A percentile compares a stretch with the other conserved stretches of the same genome.
Evolutionary conservation across 257 asterid genomes (phyloP).

Genomic region (Jacaranda copaia): DNA sequence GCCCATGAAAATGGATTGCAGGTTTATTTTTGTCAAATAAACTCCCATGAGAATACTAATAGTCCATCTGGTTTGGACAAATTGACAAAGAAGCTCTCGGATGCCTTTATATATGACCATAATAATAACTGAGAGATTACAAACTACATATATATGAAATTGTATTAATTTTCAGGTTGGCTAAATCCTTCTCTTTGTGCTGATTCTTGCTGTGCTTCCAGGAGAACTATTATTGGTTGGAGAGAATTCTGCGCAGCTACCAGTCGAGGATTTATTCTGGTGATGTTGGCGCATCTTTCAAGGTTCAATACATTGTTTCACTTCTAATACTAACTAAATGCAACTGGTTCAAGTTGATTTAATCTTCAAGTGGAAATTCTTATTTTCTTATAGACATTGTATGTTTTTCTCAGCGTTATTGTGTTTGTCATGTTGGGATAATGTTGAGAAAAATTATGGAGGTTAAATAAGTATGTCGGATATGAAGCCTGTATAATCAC

Average conservation of each 20-base stretch:
- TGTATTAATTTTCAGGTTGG: conserved; percentile 25
- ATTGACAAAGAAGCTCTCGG: conserved; percentile 28
- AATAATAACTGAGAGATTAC: conserved; percentile 7
- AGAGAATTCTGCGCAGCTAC: conserved; percentile 88
- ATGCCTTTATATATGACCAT: conserved; percentile 25
- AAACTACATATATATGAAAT: conserved; percentile 9
- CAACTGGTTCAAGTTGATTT: conserved; percentile 28
- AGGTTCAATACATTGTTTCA: conserved; percentile 53
- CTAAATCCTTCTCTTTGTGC: conserved; percentile 33
- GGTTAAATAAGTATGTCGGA: neutral
- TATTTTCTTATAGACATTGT: conserved; percentile 7
- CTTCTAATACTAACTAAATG: conserved; percentile 21
- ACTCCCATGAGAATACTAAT: conserved; percentile 16
- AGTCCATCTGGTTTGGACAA: conserved; percentile 24
- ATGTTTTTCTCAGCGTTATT: conserved; percentile 1
- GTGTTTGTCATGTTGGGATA: neutral
- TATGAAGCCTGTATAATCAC: neutral
- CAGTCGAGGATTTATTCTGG: conserved; percentile 92
- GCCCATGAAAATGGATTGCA: conserved; percentile 96
- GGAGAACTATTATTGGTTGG: conserved; percentile 93
- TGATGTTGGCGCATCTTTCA: conserved; percentile 76
- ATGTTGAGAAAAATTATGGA: neutral
- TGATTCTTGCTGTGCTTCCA: conserved; percentile 45
- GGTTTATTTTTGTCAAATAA: conserved; percentile 51
- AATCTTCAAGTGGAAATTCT: conserved; percentile 2